phyloP scores from a whole-genome alignment of 2,329 filamentous ascomycete species.

The Zasmidium citrigriseum region DNA sequence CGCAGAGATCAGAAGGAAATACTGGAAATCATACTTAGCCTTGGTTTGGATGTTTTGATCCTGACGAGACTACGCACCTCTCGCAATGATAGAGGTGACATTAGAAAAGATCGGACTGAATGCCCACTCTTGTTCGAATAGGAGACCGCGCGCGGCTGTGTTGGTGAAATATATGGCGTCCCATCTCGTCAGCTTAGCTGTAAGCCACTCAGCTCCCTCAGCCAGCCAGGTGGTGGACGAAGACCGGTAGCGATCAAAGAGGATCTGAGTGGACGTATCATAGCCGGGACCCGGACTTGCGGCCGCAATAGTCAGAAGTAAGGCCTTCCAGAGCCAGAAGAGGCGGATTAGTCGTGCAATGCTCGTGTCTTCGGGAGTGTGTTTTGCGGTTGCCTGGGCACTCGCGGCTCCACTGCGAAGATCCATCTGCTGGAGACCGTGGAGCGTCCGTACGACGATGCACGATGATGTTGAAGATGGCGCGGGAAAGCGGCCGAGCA shows the following conservation, averaged over 20 bases:
- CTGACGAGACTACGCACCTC: conserved; percentile 46
- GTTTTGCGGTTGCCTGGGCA: conserved; percentile 4
- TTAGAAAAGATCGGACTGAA: conserved; percentile 64
- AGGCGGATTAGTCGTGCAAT: conserved; percentile 18
- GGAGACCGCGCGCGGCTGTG: conserved; percentile 62
- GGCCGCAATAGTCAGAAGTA: conserved; percentile 64
- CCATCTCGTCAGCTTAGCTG: conserved; percentile 70
- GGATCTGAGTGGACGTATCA: conserved; percentile 71
- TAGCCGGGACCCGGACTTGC: conserved; percentile 65
- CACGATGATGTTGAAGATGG: background rate
- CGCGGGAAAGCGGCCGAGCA: background rate
- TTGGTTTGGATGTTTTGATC: background rate
- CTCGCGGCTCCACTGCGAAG: background rate
- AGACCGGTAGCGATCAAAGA: conserved; percentile 39
- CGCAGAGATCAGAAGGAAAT: conserved; percentile 19
- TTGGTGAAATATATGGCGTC: conserved; percentile 77
- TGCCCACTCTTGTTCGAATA: conserved; percentile 84
- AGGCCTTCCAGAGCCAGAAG: conserved; percentile 66
- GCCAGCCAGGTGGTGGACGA: conserved; percentile 23
- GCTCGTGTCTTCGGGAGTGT: conserved; percentile 10
- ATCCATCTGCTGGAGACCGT: background rate
- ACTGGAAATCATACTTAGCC: conserved; percentile 33
- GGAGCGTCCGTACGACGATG: background rate
- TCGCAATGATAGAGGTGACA: conserved; percentile 43
- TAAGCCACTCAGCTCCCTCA: conserved; percentile 39